Conservation (phyloP, 2,329 filamentous ascomycete species). For the Metarhizium brunneum region DNA sequence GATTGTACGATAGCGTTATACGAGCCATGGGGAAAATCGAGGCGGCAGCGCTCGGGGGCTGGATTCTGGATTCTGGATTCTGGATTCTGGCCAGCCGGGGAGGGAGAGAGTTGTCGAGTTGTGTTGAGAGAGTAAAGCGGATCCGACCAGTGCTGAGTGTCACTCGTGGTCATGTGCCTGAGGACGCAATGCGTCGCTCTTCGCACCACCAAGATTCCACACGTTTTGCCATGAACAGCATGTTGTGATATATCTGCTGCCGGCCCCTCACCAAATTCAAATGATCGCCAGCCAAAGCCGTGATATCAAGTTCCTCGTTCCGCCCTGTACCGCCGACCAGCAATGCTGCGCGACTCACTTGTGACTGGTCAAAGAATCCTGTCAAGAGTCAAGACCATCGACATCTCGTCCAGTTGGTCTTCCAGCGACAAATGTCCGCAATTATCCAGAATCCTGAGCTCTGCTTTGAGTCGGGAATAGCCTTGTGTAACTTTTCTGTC, state of each 20-base stretch:
- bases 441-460: slow-evolving; percentile 16
- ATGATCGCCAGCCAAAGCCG: neutral
- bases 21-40: too few species aligned
- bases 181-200: too few species aligned
- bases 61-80: too few species aligned
- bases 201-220: too few species aligned
- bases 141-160: too few species aligned
- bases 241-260: neutral
- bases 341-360: neutral
- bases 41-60: too few species aligned
- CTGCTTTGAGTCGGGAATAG: slow-evolving; percentile 18
- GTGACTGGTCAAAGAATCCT: neutral
- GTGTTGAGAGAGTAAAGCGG: too few species aligned
- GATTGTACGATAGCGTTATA: too few species aligned
- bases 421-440: slow-evolving; percentile 16
- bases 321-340: neutral
- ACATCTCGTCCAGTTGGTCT: slow-evolving; percentile 9
- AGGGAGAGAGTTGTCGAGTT: too few species aligned
- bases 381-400: neutral
- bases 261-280: neutral
- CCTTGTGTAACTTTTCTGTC: slow-evolving; percentile 18
- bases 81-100: too few species aligned
- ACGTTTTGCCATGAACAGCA: too few species aligned
- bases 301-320: neutral
- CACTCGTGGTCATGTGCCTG: too few species aligned